Percentiles rank a stretch among this genome's conserved stretches.
Evolutionary conservation across 73 alveolate genomes (phyloP).

Genomic region (Durusdinium trenchii): DNA sequence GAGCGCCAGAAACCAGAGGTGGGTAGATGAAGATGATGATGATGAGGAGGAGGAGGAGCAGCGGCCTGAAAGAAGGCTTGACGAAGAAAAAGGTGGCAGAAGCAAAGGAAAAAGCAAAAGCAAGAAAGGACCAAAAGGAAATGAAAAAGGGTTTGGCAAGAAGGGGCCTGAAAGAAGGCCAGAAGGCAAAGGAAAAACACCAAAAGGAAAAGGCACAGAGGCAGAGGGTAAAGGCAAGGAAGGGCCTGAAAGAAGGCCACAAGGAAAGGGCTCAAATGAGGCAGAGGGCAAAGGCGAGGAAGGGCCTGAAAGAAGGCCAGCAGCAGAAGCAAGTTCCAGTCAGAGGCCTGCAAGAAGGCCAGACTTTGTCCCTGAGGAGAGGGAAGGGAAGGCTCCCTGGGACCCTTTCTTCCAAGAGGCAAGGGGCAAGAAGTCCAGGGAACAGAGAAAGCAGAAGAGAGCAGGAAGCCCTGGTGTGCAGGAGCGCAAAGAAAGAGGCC

Average conservation of each 20-base stretch:
- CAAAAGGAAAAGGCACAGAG: too few species aligned
- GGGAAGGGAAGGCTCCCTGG: not conserved
- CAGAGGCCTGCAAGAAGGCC: slow-evolving; percentile 1
- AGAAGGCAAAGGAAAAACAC: not conserved
- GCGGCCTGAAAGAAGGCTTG: not conserved
- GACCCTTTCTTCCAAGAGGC: not conserved
- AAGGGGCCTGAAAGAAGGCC: not conserved
- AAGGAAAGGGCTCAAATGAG: not conserved
- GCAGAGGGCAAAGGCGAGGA: too few species aligned
- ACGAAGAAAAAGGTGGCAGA: not conserved
- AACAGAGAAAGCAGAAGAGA: not conserved
- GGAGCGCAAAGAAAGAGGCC: not conserved
- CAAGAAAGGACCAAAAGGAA: too few species aligned
- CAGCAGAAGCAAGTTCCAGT: not conserved
- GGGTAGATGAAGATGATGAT: too few species aligned
- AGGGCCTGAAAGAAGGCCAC: too few species aligned
- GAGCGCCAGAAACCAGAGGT: too few species aligned
- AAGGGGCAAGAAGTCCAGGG: not conserved
- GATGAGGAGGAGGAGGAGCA: not conserved
- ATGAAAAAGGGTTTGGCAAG: not conserved
- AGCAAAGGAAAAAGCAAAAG: too few species aligned
- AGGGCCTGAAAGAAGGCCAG: too few species aligned
- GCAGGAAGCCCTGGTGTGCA: not conserved
- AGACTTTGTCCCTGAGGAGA: not conserved
- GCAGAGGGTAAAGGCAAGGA: too few species aligned